Evolutionary conservation across 805 yeast species (phyloP).

Genomic region (Lipomyces orientalis): DNA sequence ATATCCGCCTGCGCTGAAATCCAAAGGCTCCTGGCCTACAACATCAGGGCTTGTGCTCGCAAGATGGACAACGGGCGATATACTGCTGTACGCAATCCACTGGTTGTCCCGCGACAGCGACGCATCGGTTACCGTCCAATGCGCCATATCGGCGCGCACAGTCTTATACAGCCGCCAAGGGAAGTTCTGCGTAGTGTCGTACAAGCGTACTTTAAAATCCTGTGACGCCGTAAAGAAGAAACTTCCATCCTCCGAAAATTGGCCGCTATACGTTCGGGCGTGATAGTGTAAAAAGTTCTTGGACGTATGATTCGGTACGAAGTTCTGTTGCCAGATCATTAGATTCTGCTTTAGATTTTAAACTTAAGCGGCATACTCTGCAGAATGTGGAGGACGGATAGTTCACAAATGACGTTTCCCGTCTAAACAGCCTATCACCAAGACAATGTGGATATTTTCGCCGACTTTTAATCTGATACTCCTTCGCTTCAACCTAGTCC

Average conservation of each 20-base stretch:
- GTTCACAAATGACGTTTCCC: constrained; percentile 23
- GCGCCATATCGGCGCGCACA: constrained; percentile 27
- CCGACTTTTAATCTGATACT: constrained; percentile 24
- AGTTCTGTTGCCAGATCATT: constrained; percentile 18
- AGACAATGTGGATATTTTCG: constrained; percentile 27
- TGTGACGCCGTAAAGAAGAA: constrained; percentile 40
- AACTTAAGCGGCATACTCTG: constrained; percentile 14
- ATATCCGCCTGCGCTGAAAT: constrained; percentile 19
- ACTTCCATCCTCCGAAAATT: constrained; percentile 42
- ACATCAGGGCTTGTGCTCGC: constrained; percentile 35
- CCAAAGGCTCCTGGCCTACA: constrained; percentile 31
- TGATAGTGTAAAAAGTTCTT: constrained; percentile 19
- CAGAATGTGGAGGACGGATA: constrained; percentile 29
- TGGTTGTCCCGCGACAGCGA: constrained; percentile 39
- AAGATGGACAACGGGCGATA: constrained; percentile 37
- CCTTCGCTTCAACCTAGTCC: constrained; percentile 25
- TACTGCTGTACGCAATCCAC: constrained; percentile 38
- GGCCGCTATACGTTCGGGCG: constrained; percentile 42
- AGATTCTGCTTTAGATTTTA: background rate
- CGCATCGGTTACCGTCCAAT: constrained; percentile 44
- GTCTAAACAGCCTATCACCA: constrained; percentile 31
- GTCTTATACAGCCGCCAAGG: constrained; percentile 38
- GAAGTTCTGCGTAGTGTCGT: constrained; percentile 30
- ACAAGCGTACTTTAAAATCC: constrained; percentile 40
- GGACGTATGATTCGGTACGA: constrained; percentile 26